Conservation (phyloP, 164 flowering plant genomes). For the Annona squamosa region DNA sequence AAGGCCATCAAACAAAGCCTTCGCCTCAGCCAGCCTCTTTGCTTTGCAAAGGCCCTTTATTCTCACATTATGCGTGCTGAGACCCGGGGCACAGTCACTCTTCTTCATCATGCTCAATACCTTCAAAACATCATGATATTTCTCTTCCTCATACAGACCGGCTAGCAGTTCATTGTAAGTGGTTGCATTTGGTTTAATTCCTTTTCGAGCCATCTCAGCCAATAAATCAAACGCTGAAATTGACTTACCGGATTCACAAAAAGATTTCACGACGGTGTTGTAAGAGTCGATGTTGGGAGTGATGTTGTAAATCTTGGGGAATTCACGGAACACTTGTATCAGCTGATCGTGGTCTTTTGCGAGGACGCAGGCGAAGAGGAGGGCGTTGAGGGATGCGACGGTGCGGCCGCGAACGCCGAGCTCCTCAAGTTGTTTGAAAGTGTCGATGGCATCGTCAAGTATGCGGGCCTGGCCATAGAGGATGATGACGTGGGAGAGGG, state of each 20-base stretch:
- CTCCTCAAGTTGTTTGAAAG: slow-evolving; percentile 40
- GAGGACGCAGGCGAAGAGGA: slow-evolving; percentile 39
- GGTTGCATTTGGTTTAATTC: slow-evolving; percentile 41
- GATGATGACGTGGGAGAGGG: slow-evolving; percentile 40
- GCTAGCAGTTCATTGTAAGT: slow-evolving; percentile 43
- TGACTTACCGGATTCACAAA: slow-evolving; percentile 49
- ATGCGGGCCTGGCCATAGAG: slow-evolving; percentile 75
- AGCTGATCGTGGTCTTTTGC: slow-evolving; percentile 43
- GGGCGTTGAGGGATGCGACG: slow-evolving; percentile 44
- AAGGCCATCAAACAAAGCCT: slow-evolving; percentile 56
- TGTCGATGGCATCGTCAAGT: slow-evolving; percentile 37
- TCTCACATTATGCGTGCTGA: slow-evolving; percentile 51
- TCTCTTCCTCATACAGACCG: slow-evolving; percentile 70
- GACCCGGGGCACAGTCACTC: slow-evolving; percentile 23
- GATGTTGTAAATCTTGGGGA: slow-evolving; percentile 38
- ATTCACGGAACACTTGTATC: slow-evolving; percentile 42
- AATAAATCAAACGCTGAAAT: slow-evolving; percentile 46
- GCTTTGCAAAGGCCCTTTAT: slow-evolving; percentile 67
- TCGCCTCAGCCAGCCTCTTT: slow-evolving; percentile 52
- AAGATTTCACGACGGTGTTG: slow-evolving; percentile 56
- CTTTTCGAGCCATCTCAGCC: slow-evolving; percentile 64
- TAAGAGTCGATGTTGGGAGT: slow-evolving; percentile 50
- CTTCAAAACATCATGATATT: slow-evolving; percentile 56
- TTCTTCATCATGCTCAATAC: slow-evolving; percentile 60
- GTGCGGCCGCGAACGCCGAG: slow-evolving; percentile 29